Conservation (phyloP, 2,329 filamentous ascomycete species). For the Cercospora zeina region DNA sequence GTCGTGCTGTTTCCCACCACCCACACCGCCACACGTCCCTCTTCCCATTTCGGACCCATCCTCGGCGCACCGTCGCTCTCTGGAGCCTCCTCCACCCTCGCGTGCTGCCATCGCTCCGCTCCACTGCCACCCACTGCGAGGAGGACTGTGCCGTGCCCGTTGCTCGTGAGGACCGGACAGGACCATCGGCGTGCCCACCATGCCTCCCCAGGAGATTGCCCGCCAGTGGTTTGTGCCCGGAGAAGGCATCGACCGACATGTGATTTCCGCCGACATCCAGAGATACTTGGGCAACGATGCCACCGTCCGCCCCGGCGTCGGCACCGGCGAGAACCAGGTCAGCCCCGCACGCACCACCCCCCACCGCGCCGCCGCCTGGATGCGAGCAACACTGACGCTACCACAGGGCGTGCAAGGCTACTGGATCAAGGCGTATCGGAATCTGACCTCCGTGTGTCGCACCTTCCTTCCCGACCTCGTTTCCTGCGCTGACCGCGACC, state of each 20-base stretch:
- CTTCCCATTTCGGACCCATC: constrained; percentile 1
- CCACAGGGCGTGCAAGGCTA: constrained; percentile 49
- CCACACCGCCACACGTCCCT: constrained; percentile 10
- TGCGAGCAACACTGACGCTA: constrained; percentile 26
- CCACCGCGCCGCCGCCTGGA: constrained; percentile 24
- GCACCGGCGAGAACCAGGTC: constrained; percentile 50
- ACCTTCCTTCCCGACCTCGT: neutral
- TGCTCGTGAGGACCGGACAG: constrained; percentile 5
- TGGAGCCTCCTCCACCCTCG: constrained; percentile 7
- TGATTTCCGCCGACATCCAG: constrained; percentile 56
- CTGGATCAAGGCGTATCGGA: constrained; percentile 55
- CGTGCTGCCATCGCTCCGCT: neutral
- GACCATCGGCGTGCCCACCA: constrained; percentile 25
- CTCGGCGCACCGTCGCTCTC: constrained; percentile 6
- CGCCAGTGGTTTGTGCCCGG: constrained; percentile 53
- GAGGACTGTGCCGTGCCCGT: constrained; percentile 10
- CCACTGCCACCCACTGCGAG: constrained; percentile 5
- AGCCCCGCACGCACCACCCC: constrained; percentile 26
- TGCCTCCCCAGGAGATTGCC: constrained; percentile 41
- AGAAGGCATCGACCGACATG: constrained; percentile 54
- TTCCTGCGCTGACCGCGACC: constrained; percentile 18
- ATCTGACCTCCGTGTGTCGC: constrained; percentile 50
- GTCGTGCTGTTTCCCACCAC: constrained; percentile 20
- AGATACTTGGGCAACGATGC: constrained; percentile 54
- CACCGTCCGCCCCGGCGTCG: constrained; percentile 50